Evolutionary conservation across 768 basidiomycete genomes (phyloP), one percentile per base, ranked within the genome.

Genomic region (Rhodotorula paludigena): DNA sequence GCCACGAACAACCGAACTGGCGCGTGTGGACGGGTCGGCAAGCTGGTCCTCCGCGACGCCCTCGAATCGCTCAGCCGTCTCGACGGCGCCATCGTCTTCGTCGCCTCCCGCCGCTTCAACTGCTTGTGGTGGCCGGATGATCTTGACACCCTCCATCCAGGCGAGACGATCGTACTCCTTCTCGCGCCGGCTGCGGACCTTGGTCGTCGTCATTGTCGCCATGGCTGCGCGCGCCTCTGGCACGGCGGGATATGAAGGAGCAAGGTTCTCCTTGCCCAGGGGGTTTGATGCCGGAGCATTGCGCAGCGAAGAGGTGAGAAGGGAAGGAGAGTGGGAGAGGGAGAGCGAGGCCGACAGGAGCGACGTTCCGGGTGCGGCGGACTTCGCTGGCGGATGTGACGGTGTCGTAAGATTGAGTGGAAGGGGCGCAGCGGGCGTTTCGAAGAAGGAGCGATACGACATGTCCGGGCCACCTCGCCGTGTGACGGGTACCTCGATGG

Each of bases 401-500:
- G 23, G 44, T 0, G 58, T n/a, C 9, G 58, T 28, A 36, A 67
- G 62, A 18, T 59, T 45, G 49, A 64, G 58, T 1, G 59, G 51
- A 8, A 58, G 58, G 5, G 65, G 64, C 9, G 66, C 60, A 3
- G 66, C 65, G 23, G 66, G 56, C 10, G 66, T 35, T 36, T 67
- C 70, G 36, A 55, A 49, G 39, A 67, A 72, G n/a, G 66, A 62
- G 33, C 70, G 59, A 56, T 62, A 80, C 9, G 79, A 79, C 63
- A 78, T 74, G 63, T 79, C 74, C 3, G 74, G 66, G 32, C 78
- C 77, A 28, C 76, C 74, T 36, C 78, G 66, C 25, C 80, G 64
- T 2, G 78, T 78, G 21, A 78, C 69, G 14, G 78, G 72, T 5
- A 80, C 77, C n/a, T 76, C 69, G 47, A 80, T 79, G 0, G 75